phyloP scores from a whole-genome alignment of 768 basidiomycete species.

The Hygrocybe punicea region DNA sequence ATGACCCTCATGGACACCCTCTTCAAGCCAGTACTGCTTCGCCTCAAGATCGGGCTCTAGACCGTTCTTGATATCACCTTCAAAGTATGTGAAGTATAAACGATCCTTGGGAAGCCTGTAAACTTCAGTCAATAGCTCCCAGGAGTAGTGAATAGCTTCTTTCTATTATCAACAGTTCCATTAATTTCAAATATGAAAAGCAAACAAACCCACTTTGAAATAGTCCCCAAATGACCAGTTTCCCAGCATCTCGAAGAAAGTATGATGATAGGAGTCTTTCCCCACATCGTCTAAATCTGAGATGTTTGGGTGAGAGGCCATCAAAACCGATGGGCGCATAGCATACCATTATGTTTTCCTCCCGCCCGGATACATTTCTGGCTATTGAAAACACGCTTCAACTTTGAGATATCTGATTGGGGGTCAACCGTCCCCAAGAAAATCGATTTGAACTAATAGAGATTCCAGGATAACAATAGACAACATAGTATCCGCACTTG shows the following conservation, averaged over 20 bases:
- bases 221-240: constrained; percentile 99
- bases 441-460: constrained; percentile 83
- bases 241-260: constrained; percentile 99
- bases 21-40: constrained; percentile 80
- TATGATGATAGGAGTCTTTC: constrained; percentile 97
- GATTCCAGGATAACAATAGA: constrained; percentile 7
- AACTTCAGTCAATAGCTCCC: constrained; percentile 89
- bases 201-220: constrained; percentile 75
- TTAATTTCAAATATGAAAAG: constrained; percentile 7
- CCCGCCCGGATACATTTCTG: constrained; percentile 99
- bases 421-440: constrained; percentile 99
- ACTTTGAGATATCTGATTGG: constrained; percentile 82
- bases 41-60: constrained; percentile 89
- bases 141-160: constrained; percentile 90
- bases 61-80: constrained; percentile 83
- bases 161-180: constrained; percentile 46
- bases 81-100: constrained; percentile 96
- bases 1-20: constrained; percentile 85
- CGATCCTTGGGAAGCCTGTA: constrained; percentile 86
- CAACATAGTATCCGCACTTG: constrained; percentile 23
- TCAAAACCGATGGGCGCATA: background rate
- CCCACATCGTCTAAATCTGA: constrained; percentile 98
- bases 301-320: background rate
- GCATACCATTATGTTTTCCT: constrained; percentile 92
- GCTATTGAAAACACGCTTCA: constrained; percentile 91